These are phyloP conservation scores for Macadamia tetraphylla DNA, from an alignment of 164 flowering plant genomes.

Conservation along the genomic window DNA sequence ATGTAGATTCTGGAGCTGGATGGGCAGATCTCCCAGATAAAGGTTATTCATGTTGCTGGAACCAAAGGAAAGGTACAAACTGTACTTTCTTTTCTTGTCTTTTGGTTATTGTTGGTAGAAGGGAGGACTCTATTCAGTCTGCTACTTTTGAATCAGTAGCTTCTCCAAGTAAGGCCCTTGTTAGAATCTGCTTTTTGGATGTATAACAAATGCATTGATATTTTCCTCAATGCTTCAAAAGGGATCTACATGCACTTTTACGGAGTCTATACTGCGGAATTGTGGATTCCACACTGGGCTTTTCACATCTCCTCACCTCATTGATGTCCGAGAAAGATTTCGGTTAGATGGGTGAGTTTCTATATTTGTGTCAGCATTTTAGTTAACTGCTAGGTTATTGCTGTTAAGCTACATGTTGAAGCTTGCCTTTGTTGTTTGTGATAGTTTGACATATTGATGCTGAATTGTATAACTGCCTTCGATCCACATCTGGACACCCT, in stretches of 20 bases:
- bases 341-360: slow-evolving; percentile 82
- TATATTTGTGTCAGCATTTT: not conserved
- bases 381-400: not conserved
- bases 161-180: too few species aligned
- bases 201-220: not conserved
- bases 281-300: slow-evolving; percentile 96
- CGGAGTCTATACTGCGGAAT: slow-evolving; percentile 83
- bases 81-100: slow-evolving; percentile 1
- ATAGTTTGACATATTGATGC: too few species aligned
- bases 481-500: too few species aligned
- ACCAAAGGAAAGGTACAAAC: slow-evolving; percentile 88
- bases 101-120: not conserved
- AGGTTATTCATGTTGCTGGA: slow-evolving; percentile 94
- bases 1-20: slow-evolving; percentile 79
- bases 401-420: too few species aligned
- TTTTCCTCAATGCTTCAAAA: slow-evolving; percentile 15
- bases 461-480: too few species aligned
- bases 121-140: too few species aligned
- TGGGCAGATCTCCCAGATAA: slow-evolving; percentile 59
- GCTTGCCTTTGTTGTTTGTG: too few species aligned
- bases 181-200: not conserved
- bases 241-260: slow-evolving; percentile 97
- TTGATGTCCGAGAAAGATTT: slow-evolving; percentile 94
- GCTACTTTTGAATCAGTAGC: too few species aligned
- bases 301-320: slow-evolving; percentile 97